Percentiles rank a stretch among this genome's conserved stretches.
Evolutionary conservation across 257 asterid species (phyloP).

Genomic region (Solanum arcanum): DNA sequence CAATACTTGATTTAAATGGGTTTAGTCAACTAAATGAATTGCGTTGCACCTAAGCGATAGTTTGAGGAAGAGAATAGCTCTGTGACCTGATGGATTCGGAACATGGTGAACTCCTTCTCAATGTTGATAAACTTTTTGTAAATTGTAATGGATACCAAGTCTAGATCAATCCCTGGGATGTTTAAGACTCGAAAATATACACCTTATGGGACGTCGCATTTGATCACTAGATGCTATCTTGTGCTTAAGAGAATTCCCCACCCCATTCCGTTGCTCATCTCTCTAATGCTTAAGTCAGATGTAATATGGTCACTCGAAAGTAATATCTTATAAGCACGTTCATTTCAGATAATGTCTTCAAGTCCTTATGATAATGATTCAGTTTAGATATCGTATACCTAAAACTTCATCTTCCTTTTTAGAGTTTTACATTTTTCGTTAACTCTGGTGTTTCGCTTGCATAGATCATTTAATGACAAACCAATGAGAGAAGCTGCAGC

Average conservation of each 20-base stretch:
- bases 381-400: not conserved
- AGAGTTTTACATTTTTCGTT: not conserved
- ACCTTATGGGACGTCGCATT: not conserved
- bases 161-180: not conserved
- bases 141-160: not conserved
- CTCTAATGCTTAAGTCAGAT: not conserved
- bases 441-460: not conserved
- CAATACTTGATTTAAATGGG: not conserved
- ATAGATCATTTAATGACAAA: conserved; percentile 82
- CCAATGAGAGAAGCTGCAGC: conserved; percentile 60
- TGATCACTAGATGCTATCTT: not conserved
- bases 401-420: not conserved
- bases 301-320: not conserved
- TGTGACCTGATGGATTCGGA: not conserved
- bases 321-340: not conserved
- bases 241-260: not conserved
- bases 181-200: not conserved
- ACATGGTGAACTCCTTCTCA: not conserved
- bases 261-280: not conserved
- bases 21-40: not conserved
- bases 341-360: not conserved
- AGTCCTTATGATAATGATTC: not conserved
- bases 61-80: not conserved
- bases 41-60: not conserved
- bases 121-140: not conserved